Evolutionary conservation across 306 rosid species (phyloP), one percentile per base, ranked within the genome.

Genomic region (Rosa lucieae): DNA sequence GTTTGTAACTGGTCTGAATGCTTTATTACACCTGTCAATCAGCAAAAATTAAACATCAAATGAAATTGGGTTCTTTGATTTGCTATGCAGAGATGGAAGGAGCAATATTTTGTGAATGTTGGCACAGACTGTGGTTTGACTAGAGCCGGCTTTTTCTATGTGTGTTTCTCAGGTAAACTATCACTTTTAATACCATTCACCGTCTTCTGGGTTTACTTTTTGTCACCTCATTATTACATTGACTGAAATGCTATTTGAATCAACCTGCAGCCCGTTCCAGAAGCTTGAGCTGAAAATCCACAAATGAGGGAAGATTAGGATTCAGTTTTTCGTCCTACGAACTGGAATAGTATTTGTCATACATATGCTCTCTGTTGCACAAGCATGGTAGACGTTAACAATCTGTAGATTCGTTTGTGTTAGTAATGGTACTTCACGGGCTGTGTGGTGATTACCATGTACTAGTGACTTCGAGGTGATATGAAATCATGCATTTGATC

Each of bases 101-200:
- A 95, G 84, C 99, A 91, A 77, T 90, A 95, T 67, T 95, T 95
- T 74, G 99, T 95, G 75, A 95, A 95, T 80, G 99, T 95, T 63
- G 97, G 98, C 86, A 90, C 98, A 35, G 97, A 95, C 87, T 93
- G 97, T 70, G 99, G 99, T 80, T 88, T 91, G 79, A 95, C 99
- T 13, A 93, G 93, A 73, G 98, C 99, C 29, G 98, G 97, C 62
- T 95, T 95, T 85, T 93, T 93, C 88, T 95, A 93, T 62, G 97
- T 93, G 40, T 95, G 99, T 84, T 95, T 95, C 85, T 95, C 94
- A 62, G 29, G 62, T 61, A 74, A 29, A 20, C 18, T 52, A 12
- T 32, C 10, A 40, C 29, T 37, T 67, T 13, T 29, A 26, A 48
- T 48, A 18, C 9, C 40, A 32, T 44, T 21, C 46, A 59, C 53